Evolutionary conservation across 805 yeast genomes (phyloP).

Genomic region (Yamadazyma scolyti): DNA sequence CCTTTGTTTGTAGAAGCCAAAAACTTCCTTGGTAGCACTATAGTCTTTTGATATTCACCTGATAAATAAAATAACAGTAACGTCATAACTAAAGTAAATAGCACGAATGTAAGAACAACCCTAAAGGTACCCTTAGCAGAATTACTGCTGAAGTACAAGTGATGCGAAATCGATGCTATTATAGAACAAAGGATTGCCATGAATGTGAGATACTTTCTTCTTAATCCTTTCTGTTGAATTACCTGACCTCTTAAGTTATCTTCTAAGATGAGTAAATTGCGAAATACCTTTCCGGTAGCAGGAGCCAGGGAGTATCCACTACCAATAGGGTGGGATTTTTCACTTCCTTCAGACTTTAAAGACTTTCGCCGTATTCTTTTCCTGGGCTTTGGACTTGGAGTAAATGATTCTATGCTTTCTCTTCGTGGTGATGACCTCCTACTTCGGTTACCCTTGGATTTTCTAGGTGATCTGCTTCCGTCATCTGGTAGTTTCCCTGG

Average conservation of each 20-base stretch:
- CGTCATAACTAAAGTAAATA: slow-evolving; percentile 63
- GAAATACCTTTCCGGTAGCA: slow-evolving; percentile 68
- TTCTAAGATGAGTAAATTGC: slow-evolving; percentile 80
- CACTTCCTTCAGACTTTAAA: slow-evolving; percentile 19
- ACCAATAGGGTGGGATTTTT: slow-evolving; percentile 18
- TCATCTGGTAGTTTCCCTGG: slow-evolving; percentile 1
- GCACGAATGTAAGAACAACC: slow-evolving; percentile 48
- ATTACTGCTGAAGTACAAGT: slow-evolving; percentile 27
- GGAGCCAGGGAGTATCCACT: slow-evolving; percentile 33
- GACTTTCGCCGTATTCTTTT: slow-evolving; percentile 23
- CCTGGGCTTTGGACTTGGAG: slow-evolving; percentile 20
- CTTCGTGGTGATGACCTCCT: slow-evolving; percentile 10
- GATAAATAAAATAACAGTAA: slow-evolving; percentile 75
- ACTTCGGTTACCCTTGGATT: slow-evolving; percentile 7
- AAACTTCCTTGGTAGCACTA: slow-evolving; percentile 76
- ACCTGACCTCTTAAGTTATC: slow-evolving; percentile 83
- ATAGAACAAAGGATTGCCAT: slow-evolving; percentile 35
- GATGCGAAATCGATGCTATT: slow-evolving; percentile 38
- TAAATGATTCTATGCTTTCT: slow-evolving; percentile 9
- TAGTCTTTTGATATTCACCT: slow-evolving; percentile 86
- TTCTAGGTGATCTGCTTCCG: slow-evolving; percentile 7
- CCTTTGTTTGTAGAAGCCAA: slow-evolving; percentile 86
- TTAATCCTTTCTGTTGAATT: slow-evolving; percentile 60
- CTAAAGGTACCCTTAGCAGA: slow-evolving; percentile 28
- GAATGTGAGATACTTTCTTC: slow-evolving; percentile 61